These are phyloP conservation scores for Aspergillus phoenicis DNA, from an alignment of 2,329 filamentous ascomycete species.

Conservation along the genomic window DNA sequence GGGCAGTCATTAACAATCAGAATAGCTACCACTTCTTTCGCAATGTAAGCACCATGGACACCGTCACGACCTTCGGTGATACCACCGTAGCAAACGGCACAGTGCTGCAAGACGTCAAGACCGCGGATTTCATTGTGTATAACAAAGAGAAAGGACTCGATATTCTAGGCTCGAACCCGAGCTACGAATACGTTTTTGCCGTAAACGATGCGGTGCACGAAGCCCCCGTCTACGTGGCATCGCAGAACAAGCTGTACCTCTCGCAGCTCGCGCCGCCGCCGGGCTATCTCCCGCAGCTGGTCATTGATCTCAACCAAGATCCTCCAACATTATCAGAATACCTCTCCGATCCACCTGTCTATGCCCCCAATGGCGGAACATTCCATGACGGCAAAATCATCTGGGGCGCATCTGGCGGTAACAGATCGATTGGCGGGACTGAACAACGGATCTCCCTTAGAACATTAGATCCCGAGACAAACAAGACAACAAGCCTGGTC, in stretches of 20 bases:
- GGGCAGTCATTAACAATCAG: constrained; percentile 20
- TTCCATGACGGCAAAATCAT: constrained; percentile 45
- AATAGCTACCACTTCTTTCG: constrained; percentile 45
- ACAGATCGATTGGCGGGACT: constrained; percentile 37
- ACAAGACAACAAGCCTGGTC: constrained; percentile 44
- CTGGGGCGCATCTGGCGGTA: constrained; percentile 44
- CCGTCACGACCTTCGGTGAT: constrained; percentile 32
- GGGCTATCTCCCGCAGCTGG: constrained; percentile 42
- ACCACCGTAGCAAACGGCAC: constrained; percentile 39
- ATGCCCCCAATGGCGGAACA: constrained; percentile 47
- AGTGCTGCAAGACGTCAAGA: constrained; percentile 32
- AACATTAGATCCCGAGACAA: constrained; percentile 50
- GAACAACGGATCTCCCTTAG: constrained; percentile 47
- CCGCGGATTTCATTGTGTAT: constrained; percentile 44
- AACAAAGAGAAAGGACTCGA: constrained; percentile 40
- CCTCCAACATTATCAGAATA: constrained; percentile 45
- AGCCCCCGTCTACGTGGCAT: constrained; percentile 46
- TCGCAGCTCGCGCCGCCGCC: constrained; percentile 41
- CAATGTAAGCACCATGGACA: constrained; percentile 27
- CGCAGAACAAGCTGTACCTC: constrained; percentile 45
- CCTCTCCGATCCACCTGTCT: constrained; percentile 47
- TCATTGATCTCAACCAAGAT: constrained; percentile 47
- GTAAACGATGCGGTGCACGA: constrained; percentile 45
- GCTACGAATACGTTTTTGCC: constrained; percentile 43
- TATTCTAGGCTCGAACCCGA: constrained; percentile 41